Base-by-base conservation (phyloP, 495 filamentous ascomycete genomes). In the Lophiotrema nucula region DNA sequence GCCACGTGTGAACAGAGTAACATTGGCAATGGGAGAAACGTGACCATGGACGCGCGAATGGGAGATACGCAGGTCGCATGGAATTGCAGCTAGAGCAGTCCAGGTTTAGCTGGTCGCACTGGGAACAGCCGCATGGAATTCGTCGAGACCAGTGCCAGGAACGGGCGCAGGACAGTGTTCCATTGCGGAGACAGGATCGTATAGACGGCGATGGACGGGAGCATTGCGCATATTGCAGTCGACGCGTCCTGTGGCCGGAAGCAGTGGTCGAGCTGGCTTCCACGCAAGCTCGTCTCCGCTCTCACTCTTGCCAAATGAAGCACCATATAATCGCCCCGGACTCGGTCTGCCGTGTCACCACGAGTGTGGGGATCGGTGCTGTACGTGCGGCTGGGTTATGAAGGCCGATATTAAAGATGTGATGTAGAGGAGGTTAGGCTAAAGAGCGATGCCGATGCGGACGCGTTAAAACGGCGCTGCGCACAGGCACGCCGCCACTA, bases 231-330 rank as follows among this genome's bases (percentile, higher is more conserved):
- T 57, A 63, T 63, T 63, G 53, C 16, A 42, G 60, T 24, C 53
- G 53, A 57, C 60, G 60, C 60, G 60, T 57, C 60, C 52, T 35
- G 10, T 24, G 15, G 57, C 1, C 57, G 22, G n/a, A 49, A 42
- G 1, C 27, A 19, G 41, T 47, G 19, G 11, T 46, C 45, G 46
- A 16, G 38, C 37, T 31, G 37, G 26, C 42, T 18, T 56, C 53
- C 58, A 62, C 58, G 53, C 53, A 56, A 56, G 58, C 58, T 38
- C n/a, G n/a, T n/a, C n/a, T n/a, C n/a, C n/a, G n/a, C 46, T 44
- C 19, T 46, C 45, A 26, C 27, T 62, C 19, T 46, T 49, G 44
- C 4, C 53, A 57, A 50, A 57, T 57, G 53, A 33, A 53, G 28
- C n/a, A 18, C 45, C 53, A 63, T 13, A 51, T 56, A 33, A 23